Evolutionary conservation across 176 grass and related monocot genomes (phyloP).

Genomic region (barley (Hordeum vulgare)): MorexV3_pseudomolecules_assembly NC_058524.1:96676120-96676619

Average conservation of each 20-base stretch:
- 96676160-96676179: background rate
- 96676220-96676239: background rate
- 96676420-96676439: too few species aligned
- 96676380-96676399: background rate
- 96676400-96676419: background rate
- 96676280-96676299: slow-evolving; percentile 32
- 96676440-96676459: too few species aligned
- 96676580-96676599: too few species aligned
- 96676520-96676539: too few species aligned
- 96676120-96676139: slow-evolving; percentile 18
- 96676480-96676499: too few species aligned
- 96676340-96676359: background rate
- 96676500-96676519: too few species aligned
- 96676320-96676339: background rate
- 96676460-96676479: too few species aligned
- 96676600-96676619: too few species aligned
- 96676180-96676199: background rate
- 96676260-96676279: background rate
- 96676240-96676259: slow-evolving; percentile 14
- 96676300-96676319: background rate
- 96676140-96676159: slow-evolving; percentile 11
- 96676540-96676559: too few species aligned
- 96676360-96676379: background rate
- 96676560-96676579: too few species aligned
- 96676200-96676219: slow-evolving; percentile 1